Evolutionary conservation across 306 rosid genomes (phyloP).

Genomic region (Vicia sativa): DNA sequence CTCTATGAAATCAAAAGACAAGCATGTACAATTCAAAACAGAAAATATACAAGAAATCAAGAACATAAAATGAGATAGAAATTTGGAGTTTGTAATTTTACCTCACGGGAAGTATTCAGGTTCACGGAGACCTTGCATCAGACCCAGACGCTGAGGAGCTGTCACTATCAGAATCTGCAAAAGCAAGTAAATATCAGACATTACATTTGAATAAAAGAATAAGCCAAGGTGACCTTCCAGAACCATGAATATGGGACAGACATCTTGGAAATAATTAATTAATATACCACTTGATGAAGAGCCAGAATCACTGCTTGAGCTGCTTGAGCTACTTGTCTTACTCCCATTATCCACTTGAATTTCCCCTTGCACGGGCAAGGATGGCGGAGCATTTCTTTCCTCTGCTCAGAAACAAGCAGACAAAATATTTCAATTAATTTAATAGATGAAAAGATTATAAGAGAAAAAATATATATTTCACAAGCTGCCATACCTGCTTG

Average conservation of each 20-base stretch:
- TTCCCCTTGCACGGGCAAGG: constrained; percentile 62
- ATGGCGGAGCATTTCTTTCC: constrained; percentile 53
- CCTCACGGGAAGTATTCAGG: constrained; percentile 56
- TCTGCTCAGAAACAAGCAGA: constrained; percentile 42
- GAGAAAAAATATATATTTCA: constrained; percentile 7
- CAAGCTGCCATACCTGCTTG: constrained; percentile 53
- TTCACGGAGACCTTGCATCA: constrained; percentile 69
- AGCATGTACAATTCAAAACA: constrained; percentile 13
- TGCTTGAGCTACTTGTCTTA: constrained; percentile 94
- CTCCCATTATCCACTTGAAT: constrained; percentile 68
- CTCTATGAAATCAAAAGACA: neutral
- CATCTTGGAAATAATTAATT: neutral
- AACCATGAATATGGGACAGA: constrained; percentile 2
- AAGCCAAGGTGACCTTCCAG: neutral
- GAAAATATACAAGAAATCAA: neutral
- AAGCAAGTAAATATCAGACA: constrained; percentile 21
- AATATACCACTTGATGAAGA: constrained; percentile 92
- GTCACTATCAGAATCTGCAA: constrained; percentile 90
- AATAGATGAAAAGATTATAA: neutral
- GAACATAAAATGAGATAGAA: constrained; percentile 1
- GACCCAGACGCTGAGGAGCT: constrained; percentile 96
- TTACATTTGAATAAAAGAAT: constrained; percentile 32
- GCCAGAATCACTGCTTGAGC: constrained; percentile 95
- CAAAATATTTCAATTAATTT: constrained; percentile 29
- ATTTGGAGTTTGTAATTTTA: constrained; percentile 33